These are phyloP conservation scores for Mucor lusitanicus DNA, from an alignment of 371 early-diverging fungal species.

Conservation along the genomic window DNA sequence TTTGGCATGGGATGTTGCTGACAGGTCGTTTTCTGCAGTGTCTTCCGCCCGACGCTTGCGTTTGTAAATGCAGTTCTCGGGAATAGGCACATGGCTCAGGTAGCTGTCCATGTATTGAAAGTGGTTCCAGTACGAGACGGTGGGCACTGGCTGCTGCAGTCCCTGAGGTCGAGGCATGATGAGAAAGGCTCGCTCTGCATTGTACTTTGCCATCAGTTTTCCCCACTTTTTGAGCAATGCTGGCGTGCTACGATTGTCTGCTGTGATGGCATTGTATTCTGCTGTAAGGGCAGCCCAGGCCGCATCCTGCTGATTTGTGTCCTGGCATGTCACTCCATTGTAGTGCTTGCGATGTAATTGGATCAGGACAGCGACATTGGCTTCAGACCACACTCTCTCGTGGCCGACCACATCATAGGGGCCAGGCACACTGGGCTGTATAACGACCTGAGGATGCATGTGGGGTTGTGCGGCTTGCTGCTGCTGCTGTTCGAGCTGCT, in stretches of 20 bases:
- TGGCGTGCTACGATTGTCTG: background rate
- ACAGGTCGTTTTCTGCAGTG: background rate
- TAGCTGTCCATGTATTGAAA: conserved; percentile 17
- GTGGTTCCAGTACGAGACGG: conserved; percentile 12
- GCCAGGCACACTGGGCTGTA: background rate
- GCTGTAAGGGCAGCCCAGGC: background rate
- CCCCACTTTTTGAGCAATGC: background rate
- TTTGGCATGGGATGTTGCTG: background rate
- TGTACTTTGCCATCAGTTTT: conserved; percentile 10
- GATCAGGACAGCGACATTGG: conserved; percentile 7
- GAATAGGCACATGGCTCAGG: conserved; percentile 5
- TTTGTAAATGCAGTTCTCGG: background rate
- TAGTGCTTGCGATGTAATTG: conserved; percentile 13
- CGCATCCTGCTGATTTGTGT: background rate
- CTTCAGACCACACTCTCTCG: conserved; percentile 12
- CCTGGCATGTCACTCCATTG: background rate
- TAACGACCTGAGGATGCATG: background rate
- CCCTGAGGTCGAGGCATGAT: background rate
- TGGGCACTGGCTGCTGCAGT: background rate
- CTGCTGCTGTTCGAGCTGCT: background rate
- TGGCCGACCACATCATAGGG: background rate
- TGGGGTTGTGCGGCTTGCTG: background rate
- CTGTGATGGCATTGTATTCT: conserved; percentile 12
- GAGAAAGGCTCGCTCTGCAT: conserved; percentile 9
- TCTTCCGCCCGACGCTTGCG: background rate